Evolutionary conservation across 2,329 filamentous ascomycete genomes (phyloP), one percentile per base, ranked within the genome.

Genomic region (Talaromyces sp.): DNA sequence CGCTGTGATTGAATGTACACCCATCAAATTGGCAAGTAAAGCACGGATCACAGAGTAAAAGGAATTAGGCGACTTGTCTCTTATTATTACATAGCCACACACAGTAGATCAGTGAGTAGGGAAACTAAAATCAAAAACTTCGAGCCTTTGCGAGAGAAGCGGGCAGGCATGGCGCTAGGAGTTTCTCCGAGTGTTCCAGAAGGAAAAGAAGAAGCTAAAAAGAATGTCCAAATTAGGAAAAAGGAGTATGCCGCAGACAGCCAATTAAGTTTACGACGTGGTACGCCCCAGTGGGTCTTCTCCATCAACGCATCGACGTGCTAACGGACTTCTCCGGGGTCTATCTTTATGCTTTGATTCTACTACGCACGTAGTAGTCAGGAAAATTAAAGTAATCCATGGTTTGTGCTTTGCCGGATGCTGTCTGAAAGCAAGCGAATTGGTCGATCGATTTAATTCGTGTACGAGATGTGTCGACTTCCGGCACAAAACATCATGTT

Each of bases 221-320:
- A 43, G 24, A 19, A 59, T 16, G 37, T 59, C 52, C 52, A 16
- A 27, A 56, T 56, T 56, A 56, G 52, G 52, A 39, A 56, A 56
- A 16, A 14, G n/a, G 49, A n/a, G 13, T 27, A 39, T 35, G 4
- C 13, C 14, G n/a, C 33, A 22, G 4, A 11, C 10, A 37, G 16
- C 52, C 52, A 56, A 56, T 37, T 5, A 52, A 10, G 9, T 31
- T 14, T 10, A 11, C 39, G 10, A 16, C 22, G 10, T 16, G 6
- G 19, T 24, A 47, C 2, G 9, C 13, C 2, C 19, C 19, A 47
- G 19, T 43, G 39, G 39, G 39, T 1, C 39, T 41, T n/a, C 41
- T 19, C 4, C 27, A 31, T 31, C 1, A 31, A 31, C 27, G 27
- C 27, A 31, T 31, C 27, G 27, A 31, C 27, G 4, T 27, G 47